Percentiles rank a stretch among this genome's conserved stretches.
Evolutionary conservation across 1,139 yeast species (phyloP).

Genomic region (Tardiomyces digboiensis): DNA sequence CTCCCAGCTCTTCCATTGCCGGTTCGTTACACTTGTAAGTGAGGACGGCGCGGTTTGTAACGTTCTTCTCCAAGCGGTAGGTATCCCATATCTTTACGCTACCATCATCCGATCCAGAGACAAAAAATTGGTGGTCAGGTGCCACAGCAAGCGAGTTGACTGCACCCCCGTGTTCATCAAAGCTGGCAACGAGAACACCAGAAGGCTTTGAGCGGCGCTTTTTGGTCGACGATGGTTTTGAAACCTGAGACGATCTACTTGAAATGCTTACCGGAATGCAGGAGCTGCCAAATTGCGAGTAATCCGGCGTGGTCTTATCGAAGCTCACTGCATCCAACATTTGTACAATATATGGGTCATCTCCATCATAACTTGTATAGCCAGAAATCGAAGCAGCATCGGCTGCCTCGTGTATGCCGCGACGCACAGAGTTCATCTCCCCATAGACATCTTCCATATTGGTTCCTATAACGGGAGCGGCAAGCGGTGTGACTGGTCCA

Average conservation of each 20-base stretch:
- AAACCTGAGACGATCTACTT: neutral
- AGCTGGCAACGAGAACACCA: slow-evolving; percentile 51
- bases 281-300: neutral
- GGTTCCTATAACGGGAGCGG: neutral
- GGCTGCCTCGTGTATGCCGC: neutral
- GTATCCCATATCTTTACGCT: slow-evolving; percentile 71
- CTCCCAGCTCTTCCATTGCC: slow-evolving; percentile 1
- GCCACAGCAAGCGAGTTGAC: slow-evolving; percentile 46
- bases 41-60: slow-evolving; percentile 47
- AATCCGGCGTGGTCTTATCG: neutral
- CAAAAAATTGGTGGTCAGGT: slow-evolving; percentile 56
- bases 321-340: slow-evolving; percentile 1
- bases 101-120: slow-evolving; percentile 76
- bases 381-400: neutral
- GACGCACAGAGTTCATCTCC: neutral
- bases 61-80: slow-evolving; percentile 51
- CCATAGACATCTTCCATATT: neutral
- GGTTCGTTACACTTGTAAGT: slow-evolving; percentile 19
- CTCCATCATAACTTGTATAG: slow-evolving; percentile 3
- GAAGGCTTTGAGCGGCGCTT: slow-evolving; percentile 13
- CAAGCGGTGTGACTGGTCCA: neutral
- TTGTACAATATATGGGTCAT: slow-evolving; percentile 2
- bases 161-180: slow-evolving; percentile 43
- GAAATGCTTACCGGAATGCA: slow-evolving; percentile 2
- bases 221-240: neutral